phyloP scores from a whole-genome alignment of 768 basidiomycete genomes.

The Hypholoma sublateritium region DNA sequence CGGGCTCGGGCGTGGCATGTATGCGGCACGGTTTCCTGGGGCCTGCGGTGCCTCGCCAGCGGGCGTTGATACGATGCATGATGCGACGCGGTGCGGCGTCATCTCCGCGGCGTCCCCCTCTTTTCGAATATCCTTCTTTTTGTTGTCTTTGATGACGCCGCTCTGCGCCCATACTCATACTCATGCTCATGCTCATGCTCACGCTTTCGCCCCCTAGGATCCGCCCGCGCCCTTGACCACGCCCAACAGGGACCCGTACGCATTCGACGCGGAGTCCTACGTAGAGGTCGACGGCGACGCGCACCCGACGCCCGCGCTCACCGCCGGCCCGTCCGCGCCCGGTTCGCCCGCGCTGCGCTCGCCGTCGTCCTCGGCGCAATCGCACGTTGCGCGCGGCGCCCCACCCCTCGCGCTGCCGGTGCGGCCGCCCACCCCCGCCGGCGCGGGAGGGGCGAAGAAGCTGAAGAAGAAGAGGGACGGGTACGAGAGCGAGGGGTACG shows the following conservation, averaged over 20 bases:
- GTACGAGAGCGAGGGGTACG: conserved; percentile 31
- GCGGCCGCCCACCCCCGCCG: conserved; percentile 25
- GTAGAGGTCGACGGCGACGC: background rate
- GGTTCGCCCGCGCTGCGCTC: conserved; percentile 12
- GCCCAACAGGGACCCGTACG: too few species aligned
- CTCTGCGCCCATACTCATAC: too few species aligned
- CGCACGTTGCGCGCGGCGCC: too few species aligned
- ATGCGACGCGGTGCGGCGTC: too few species aligned
- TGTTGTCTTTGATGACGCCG: background rate
- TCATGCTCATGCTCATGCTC: too few species aligned
- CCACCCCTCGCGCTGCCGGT: conserved; percentile 4
- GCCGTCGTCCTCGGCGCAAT: conserved; percentile 12
- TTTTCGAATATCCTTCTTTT: background rate
- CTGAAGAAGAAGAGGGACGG: conserved; percentile 38
- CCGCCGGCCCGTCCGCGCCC: background rate
- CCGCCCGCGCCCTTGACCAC: too few species aligned
- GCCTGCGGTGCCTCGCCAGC: background rate
- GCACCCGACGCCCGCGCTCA: background rate
- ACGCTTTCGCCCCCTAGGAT: too few species aligned
- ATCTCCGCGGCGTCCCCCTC: background rate
- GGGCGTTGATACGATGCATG: too few species aligned
- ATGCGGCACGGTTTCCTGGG: background rate
- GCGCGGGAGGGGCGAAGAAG: conserved; percentile 39
- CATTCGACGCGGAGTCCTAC: too few species aligned
- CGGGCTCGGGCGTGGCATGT: background rate